Evolutionary conservation across 768 basidiomycete genomes (phyloP), one percentile per base, ranked within the genome.

Genomic region (Suillus occidentalis): DNA sequence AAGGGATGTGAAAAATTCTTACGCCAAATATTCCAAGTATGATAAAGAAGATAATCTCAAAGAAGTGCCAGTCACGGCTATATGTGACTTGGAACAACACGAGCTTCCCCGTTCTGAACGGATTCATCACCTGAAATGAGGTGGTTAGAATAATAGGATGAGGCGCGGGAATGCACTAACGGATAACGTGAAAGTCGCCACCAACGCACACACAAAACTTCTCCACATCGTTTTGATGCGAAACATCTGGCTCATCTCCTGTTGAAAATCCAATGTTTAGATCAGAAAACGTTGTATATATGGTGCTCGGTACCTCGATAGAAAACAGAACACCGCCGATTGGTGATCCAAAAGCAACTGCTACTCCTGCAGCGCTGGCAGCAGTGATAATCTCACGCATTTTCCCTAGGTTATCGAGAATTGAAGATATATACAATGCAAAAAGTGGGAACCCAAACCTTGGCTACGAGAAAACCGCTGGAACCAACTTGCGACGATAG

Each of bases 181-280:
- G 39, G 97, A 92, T 39, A 99, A 81, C 0, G 97, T 97, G 70
- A 99, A 92, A 0, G 97, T 98, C 16, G 97, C 97, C 56, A 99
- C 91, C 56, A 99, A 83, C 40, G 97, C 97, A 76, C 97, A 99
- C 73, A 99, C 90, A 77, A 99, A 97, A 73, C 94, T 96, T 72
- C 90, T 84, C 97, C 97, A 99, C 95, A 99, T 97, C 6, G 97
- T 99, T 77, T 94, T 91, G 78, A 96, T 96, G 64, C 92, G 97
- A 76, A 98, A 99, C 45, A 87, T 90, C 75, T 95, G 92, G 76
- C 94, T 97, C 97, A 99, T 99, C 87, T 99, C 97, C 94, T 96
- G 71, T 50, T 25, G 14, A 34, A n/a, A 36, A 43, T 9, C 28
- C 40, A 45, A 34, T 53, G 62, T 70, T 39, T 61, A 40, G 49